These are phyloP conservation scores for Hypericum androsaemum DNA, from an alignment of 345 rosid genomes.

Conservation along the genomic window DNA sequence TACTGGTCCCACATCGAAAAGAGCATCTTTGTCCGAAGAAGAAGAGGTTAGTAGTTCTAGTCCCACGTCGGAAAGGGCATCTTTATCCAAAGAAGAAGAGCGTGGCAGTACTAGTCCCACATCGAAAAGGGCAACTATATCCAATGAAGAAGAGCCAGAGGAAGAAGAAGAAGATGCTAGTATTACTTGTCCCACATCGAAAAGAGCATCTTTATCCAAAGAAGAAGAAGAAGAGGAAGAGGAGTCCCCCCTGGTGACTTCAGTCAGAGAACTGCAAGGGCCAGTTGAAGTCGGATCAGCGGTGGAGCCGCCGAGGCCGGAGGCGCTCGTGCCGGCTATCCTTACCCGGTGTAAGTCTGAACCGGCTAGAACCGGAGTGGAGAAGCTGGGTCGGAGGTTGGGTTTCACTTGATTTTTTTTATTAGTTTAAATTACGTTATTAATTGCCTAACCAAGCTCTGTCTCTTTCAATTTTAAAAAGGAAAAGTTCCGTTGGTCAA, in stretches of 20 bases:
- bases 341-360: conserved; percentile 82
- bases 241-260: conserved; percentile 1
- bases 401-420: conserved; percentile 35
- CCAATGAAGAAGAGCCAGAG: conserved; percentile 19
- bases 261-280: conserved; percentile 15
- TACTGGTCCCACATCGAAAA: too few relatives aligned
- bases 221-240: conserved; percentile 23
- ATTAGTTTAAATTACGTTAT: conserved; percentile 14
- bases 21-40: too few relatives aligned
- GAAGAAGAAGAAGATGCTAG: conserved; percentile 18
- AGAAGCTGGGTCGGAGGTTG: conserved; percentile 51
- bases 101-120: too few relatives aligned
- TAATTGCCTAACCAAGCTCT: not conserved
- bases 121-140: too few relatives aligned
- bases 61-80: too few relatives aligned
- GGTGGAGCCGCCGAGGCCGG: conserved; percentile 8
- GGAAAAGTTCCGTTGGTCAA: not conserved
- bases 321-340: conserved; percentile 24
- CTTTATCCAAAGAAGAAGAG: too few relatives aligned
- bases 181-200: conserved; percentile 22
- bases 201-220: conserved; percentile 17
- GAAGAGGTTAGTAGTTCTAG: conserved; percentile 10
- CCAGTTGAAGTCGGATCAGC: conserved; percentile 10
- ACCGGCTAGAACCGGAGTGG: conserved; percentile 55
- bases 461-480: not conserved